Evolutionary conservation across 768 basidiomycete species (phyloP), one percentile per base, ranked within the genome.

Genomic region (Lactarius evosmus): DNA sequence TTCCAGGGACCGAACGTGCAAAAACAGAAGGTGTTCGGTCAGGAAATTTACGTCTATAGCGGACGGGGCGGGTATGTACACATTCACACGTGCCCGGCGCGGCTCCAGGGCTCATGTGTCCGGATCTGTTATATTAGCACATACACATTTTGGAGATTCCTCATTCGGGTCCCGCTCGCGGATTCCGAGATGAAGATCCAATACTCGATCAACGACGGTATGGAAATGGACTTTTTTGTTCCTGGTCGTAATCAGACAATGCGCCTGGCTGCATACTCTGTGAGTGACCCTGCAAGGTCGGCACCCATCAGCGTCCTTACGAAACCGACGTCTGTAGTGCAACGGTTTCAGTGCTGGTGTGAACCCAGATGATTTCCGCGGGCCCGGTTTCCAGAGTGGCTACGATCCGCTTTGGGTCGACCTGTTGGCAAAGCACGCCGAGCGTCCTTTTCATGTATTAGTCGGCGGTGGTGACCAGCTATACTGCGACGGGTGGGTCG

Each of bases 331-430:
- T 8, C 29, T 29, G 17, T 68, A 92, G 88, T 94, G 93, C 70
- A 95, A 94, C 66, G 92, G 92, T 0, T 94, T 93, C 71, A 91
- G 89, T 56, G 80, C 90, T 0, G 96, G 96, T 36, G 85, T 98
- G 30, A 94, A 96, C 70, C 86, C 88, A 60, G 89, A 93, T 66
- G 90, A 91, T 38, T 95, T 95, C 73, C 82, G 85, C 44, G 86
- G 88, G 3, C 89, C 89, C 9, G 89, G 91, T 0, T 95, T 86
- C 71, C 85, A 81, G 66, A 86, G 77, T 55, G 93, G 92, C 0
- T 93, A 89, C 69, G 95, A 95, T 73, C 93, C 93, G 7, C 84
- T 98, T 12, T 99, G 96, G 96, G 80, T 86, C 65, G 95, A 99
- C 75, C 76, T 99, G n/a, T 82, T 98, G 29, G 77, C 83, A 49